Evolutionary conservation across 306 rosid species (phyloP).

Genomic region (Castanea mollissima): DNA sequence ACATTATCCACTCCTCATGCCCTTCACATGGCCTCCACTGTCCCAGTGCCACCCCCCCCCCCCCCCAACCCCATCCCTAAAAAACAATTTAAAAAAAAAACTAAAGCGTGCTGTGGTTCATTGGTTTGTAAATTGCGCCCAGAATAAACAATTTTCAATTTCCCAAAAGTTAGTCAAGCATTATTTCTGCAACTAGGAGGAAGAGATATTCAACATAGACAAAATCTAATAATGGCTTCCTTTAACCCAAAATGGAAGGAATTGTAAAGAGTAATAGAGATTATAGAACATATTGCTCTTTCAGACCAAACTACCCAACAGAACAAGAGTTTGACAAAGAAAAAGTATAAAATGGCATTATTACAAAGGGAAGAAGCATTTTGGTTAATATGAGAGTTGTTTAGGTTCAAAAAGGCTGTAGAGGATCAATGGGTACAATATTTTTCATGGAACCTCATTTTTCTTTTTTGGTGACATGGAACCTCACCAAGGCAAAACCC

Average conservation of each 20-base stretch:
- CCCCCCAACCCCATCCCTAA: too few relatives aligned
- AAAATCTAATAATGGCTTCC: background rate
- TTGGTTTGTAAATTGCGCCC: background rate
- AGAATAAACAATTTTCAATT: background rate
- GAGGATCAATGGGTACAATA: slow-evolving; percentile 4
- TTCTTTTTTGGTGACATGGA: too few relatives aligned
- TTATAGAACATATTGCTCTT: slow-evolving; percentile 14
- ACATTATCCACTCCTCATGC: too few relatives aligned
- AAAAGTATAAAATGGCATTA: background rate
- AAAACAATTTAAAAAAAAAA: too few relatives aligned
- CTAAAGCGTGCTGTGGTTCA: too few relatives aligned
- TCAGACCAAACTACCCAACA: background rate
- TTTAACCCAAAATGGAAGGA: background rate
- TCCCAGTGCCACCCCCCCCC: too few relatives aligned
- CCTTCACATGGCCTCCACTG: too few relatives aligned
- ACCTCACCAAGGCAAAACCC: too few relatives aligned
- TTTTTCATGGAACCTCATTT: background rate
- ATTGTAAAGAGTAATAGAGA: slow-evolving; percentile 5
- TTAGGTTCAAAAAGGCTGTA: slow-evolving; percentile 7
- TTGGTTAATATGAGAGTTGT: background rate
- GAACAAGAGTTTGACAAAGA: slow-evolving; percentile 3
- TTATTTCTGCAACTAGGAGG: too few relatives aligned
- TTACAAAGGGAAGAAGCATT: background rate
- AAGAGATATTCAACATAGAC: too few relatives aligned
- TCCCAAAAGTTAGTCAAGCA: background rate